Percentiles rank a stretch among this genome's conserved stretches.
These are phyloP conservation scores for Colletotrichum lindemuthianum DNA, from an alignment of 2,329 filamentous ascomycete species.

Conservation along the genomic window DNA sequence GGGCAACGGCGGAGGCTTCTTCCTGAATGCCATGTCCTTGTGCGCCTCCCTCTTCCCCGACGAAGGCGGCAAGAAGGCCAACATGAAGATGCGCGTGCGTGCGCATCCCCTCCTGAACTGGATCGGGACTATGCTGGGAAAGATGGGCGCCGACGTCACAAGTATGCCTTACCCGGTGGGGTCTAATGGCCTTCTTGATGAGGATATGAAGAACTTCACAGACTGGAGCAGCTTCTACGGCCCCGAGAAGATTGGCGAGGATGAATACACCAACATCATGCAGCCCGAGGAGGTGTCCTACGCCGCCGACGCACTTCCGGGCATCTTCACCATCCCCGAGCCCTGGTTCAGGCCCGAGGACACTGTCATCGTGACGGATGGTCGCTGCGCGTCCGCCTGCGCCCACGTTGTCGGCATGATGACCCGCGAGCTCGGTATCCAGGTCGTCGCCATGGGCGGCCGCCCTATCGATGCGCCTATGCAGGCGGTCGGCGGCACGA, in stretches of 20 bases:
- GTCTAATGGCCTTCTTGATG: conserved; percentile 36
- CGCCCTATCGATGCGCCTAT: conserved; percentile 63
- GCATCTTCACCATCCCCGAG: conserved; percentile 8
- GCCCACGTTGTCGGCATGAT: conserved; percentile 51
- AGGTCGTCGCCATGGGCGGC: conserved; percentile 68
- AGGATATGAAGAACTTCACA: conserved; percentile 18
- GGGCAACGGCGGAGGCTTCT: conserved; percentile 67
- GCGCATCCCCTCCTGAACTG: conserved; percentile 26
- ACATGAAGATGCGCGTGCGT: conserved; percentile 33
- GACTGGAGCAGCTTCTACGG: conserved; percentile 57
- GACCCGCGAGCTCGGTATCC: conserved; percentile 61
- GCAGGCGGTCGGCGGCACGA: conserved; percentile 73
- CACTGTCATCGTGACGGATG: conserved; percentile 40
- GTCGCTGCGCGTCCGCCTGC: conserved; percentile 39
- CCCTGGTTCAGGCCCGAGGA: conserved; percentile 46
- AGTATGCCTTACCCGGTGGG: conserved; percentile 20
- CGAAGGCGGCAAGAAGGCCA: background rate
- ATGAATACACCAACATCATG: conserved; percentile 48
- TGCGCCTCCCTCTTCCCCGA: conserved; percentile 30
- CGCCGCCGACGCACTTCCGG: conserved; percentile 10
- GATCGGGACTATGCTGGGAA: conserved; percentile 17
- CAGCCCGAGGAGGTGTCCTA: conserved; percentile 16
- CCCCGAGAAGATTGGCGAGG: conserved; percentile 44
- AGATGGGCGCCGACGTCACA: background rate
- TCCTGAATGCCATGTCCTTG: conserved; percentile 22